A percentile compares a stretch with the other conserved stretches of the same genome.
phyloP scores from a whole-genome alignment of 2,329 filamentous ascomycete genomes.

The Fulvia fulva region DNA sequence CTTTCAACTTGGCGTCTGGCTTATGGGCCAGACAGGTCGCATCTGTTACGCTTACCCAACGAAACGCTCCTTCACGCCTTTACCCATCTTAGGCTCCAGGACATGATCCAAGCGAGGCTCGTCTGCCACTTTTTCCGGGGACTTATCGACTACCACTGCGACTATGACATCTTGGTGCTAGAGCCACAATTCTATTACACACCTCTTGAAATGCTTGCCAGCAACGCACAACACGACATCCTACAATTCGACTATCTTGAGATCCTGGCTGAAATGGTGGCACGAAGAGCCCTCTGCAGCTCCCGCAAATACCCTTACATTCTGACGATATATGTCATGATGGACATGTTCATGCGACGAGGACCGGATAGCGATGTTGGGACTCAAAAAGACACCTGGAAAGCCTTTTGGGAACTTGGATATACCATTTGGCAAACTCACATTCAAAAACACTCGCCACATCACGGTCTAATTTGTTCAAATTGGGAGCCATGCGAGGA shows the following conservation, averaged over 20 bases:
- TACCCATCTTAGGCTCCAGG: too few relatives aligned
- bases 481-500: not conserved
- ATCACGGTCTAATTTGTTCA: not conserved
- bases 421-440: not conserved
- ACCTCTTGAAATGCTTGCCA: too few relatives aligned
- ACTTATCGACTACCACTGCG: too few relatives aligned
- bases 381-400: not conserved
- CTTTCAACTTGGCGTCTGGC: too few relatives aligned
- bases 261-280: not conserved
- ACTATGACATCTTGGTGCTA: too few relatives aligned
- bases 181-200: too few relatives aligned
- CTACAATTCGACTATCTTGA: not conserved
- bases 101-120: too few relatives aligned
- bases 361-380: not conserved
- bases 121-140: too few relatives aligned
- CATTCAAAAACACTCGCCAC: not conserved
- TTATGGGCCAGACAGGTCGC: too few relatives aligned
- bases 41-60: too few relatives aligned
- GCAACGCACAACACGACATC: not conserved
- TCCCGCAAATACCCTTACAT: not conserved
- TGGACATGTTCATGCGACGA: not conserved
- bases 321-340: not conserved
- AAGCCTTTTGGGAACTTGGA: not conserved
- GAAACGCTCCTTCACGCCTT: too few relatives aligned
- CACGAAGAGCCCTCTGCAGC: not conserved